Evolutionary conservation across 1,139 yeast species (phyloP), one percentile per base, ranked within the genome.

Genomic region (Arxiozyma bovina): DNA sequence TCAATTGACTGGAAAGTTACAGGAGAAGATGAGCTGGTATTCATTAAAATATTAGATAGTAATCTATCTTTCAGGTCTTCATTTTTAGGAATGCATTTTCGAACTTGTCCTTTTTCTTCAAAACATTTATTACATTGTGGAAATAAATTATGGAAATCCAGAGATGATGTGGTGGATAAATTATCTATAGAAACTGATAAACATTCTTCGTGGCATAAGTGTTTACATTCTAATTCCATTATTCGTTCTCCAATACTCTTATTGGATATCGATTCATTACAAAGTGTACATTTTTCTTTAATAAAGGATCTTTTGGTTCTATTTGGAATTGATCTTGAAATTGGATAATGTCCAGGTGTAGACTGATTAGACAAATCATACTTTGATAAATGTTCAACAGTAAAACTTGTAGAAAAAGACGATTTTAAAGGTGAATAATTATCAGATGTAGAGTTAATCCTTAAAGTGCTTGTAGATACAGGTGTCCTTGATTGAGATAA

Each of bases 191-290:
- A 61, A 1, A 66, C 58, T 40, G 60, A 45, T 5, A 69, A 54
- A 53, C 72, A 69, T 38, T 67, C 68, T 49, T 67, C 67, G 51
- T 69, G 72, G 40, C 63, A 58, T 11, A 65, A 50, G 57, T 69
- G 72, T 7, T 62, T 62, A 57, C 72, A 69, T 50, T 59, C 61
- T 22, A 69, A 57, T 49, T 63, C 64, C n/a, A 69, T 60, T 2
- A 69, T 59, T 51, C 65, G 63, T 53, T 69, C 72, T 9, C 66
- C 69, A 22, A 55, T 56, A 20, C 66, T 60, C 50, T 68, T 64
- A 48, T 63, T 63, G 7, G 64, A 63, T 7, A 67, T 63, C 12
- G 63, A 60, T 53, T 69, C 72, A 21, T 65, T 63, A 55, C 72
- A 69, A 18, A 69, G 55, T 11, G 70, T 63, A 50, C 72, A 69